Conservation (phyloP, 148 eudicot species). For the Silene uniflora region DNA sequence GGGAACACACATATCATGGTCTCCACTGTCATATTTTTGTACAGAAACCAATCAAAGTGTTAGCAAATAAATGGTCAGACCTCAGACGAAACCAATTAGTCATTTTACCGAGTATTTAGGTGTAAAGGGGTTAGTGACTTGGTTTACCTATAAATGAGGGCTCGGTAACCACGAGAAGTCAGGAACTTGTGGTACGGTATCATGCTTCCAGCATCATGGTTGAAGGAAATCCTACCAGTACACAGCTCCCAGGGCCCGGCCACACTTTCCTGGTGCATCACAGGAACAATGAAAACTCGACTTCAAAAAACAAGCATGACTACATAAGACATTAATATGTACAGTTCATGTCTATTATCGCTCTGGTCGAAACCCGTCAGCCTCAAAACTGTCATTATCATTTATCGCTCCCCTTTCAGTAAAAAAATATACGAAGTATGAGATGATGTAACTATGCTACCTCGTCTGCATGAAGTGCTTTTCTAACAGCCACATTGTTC, state of each 20-base stretch:
- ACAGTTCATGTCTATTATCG: too few species aligned
- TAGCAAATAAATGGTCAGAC: not conserved
- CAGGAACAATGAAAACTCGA: constrained; percentile 1
- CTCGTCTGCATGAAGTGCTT: constrained; percentile 83
- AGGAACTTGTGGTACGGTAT: constrained; percentile 84
- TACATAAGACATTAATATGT: too few species aligned
- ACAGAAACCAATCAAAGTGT: not conserved
- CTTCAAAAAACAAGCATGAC: not conserved
- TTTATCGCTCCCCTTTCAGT: too few species aligned
- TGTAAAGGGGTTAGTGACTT: not conserved
- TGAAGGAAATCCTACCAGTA: constrained; percentile 46
- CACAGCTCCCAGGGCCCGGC: constrained; percentile 76
- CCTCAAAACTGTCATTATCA: too few species aligned
- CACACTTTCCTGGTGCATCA: constrained; percentile 47
- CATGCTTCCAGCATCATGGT: constrained; percentile 95
- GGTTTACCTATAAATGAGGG: constrained; percentile 76
- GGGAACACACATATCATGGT: constrained; percentile 97
- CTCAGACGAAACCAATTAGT: too few species aligned
- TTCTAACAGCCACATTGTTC: constrained; percentile 67
- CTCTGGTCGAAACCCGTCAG: too few species aligned
- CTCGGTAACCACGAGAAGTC: constrained; percentile 73
- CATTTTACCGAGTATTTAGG: not conserved
- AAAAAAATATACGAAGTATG: too few species aligned
- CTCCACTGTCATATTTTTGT: constrained; percentile 55
- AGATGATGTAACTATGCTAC: constrained; percentile 30